phyloP scores from a whole-genome alignment of 2,329 filamentous ascomycete genomes.

The Calycina herbarum region DNA sequence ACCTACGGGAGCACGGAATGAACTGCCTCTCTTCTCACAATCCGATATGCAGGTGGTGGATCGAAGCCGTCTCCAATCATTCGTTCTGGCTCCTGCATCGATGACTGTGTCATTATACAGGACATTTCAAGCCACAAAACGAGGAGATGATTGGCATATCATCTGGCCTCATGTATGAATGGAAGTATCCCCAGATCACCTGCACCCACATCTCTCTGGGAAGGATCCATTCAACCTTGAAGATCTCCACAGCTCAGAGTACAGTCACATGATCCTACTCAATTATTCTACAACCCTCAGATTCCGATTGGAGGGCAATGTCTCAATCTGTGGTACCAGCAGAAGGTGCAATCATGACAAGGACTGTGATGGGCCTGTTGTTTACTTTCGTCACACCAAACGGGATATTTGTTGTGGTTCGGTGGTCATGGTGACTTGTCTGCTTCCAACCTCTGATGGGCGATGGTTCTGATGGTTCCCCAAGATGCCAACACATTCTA shows the following conservation, averaged over 20 bases:
- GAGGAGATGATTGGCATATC: conserved; percentile 1
- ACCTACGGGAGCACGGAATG: not conserved
- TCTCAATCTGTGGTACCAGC: not conserved
- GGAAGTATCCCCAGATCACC: not conserved
- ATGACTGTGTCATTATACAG: conserved; percentile 1
- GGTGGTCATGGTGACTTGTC: not conserved
- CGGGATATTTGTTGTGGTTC: not conserved
- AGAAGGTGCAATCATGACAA: not conserved
- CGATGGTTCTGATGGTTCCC: not conserved
- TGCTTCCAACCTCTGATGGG: not conserved
- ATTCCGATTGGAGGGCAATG: not conserved
- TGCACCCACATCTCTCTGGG: not conserved
- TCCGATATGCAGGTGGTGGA: not conserved
- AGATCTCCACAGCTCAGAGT: not conserved
- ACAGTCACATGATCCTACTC: not conserved
- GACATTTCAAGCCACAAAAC: not conserved
- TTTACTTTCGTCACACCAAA: conserved; percentile 1
- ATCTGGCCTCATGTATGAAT: not conserved
- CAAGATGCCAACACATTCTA: conserved; percentile 28
- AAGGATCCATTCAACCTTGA: not conserved
- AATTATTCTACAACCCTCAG: not conserved
- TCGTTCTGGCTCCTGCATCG: not conserved
- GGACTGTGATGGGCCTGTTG: not conserved
- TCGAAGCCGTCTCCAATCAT: not conserved
- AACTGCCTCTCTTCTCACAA: not conserved